Evolutionary conservation across 108 stramenopile species (phyloP), one percentile per base, ranked within the genome.

Genomic region (Nitzschia sp.): DNA sequence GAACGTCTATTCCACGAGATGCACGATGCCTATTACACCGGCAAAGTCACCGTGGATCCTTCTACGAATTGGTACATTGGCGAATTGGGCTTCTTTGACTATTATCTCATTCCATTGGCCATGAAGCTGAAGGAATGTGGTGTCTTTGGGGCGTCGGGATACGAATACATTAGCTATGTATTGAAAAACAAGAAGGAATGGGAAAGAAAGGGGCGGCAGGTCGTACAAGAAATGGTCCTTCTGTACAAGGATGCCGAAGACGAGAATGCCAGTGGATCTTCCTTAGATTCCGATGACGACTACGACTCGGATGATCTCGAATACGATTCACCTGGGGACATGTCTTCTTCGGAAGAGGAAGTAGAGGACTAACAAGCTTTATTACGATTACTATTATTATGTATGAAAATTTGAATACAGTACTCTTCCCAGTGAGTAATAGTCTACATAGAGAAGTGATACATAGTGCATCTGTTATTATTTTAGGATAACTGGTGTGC

Each of bases 21-120:
- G 45, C 71, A 79, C 59, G 68, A 72, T 34, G 85, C 85, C 2
- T 86, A 61, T 59, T 32, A 54, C 23, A 36, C 35, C 17, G 82
- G 80, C 8, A 45, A 72, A 11, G 78, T 68, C 35, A 73, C 66
- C 6, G 77, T 53, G 33, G 75, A 86, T 58, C 85, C 85, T 16
- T 63, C 80, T 17, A 63, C 32, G 33, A 77, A 73, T 38, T 86
- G 85, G 85, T 86, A 82, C 58, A 48, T 78, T 32, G 83, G 83
- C 64, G 74, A 86, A 72, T 34, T 86, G 30, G 72, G 67, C 38
- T 86, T 86, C 74, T 83, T 77, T 59, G 78, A 83, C 45, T 57
- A 78, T 32, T 86, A 86, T 54, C 47, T 86, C 6, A 73, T 86
- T 55, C 85, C 85, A 15, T 62, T 86, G 30, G 80, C 85, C 34